Conservation (phyloP, 768 basidiomycete species). For the Exsudoporus frostii region DNA sequence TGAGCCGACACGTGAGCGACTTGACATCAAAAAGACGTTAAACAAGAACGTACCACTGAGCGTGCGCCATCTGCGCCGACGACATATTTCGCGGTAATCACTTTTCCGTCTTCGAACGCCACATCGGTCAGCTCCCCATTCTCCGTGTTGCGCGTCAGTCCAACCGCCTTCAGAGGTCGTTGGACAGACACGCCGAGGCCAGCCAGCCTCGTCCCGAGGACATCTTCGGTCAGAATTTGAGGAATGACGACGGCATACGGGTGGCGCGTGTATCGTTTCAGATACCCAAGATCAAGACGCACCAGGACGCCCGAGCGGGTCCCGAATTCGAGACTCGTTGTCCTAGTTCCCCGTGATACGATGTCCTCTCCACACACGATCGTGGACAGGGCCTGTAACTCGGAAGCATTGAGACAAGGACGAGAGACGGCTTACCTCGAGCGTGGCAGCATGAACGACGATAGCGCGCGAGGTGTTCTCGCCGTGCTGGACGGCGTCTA, state of each 20-base stretch:
- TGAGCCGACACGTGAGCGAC: slow-evolving; percentile 13
- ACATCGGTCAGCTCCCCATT: slow-evolving; percentile 37
- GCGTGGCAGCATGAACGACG: slow-evolving; percentile 49
- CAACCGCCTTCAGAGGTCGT: slow-evolving; percentile 39
- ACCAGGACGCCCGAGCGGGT: slow-evolving; percentile 31
- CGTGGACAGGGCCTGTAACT: slow-evolving; percentile 38
- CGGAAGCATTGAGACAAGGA: neutral
- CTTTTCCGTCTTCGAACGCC: slow-evolving; percentile 44
- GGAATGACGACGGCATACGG: slow-evolving; percentile 44
- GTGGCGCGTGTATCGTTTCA: slow-evolving; percentile 43
- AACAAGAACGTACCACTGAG: slow-evolving; percentile 36
- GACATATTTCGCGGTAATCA: slow-evolving; percentile 44
- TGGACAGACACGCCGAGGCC: slow-evolving; percentile 33
- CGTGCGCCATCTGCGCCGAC: slow-evolving; percentile 52
- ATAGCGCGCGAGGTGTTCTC: slow-evolving; percentile 45
- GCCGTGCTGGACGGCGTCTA: slow-evolving; percentile 39
- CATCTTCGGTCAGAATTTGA: slow-evolving; percentile 44
- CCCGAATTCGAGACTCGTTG: slow-evolving; percentile 23
- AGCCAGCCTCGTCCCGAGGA: slow-evolving; percentile 35
- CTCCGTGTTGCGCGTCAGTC: slow-evolving; percentile 31
- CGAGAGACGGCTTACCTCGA: slow-evolving; percentile 38
- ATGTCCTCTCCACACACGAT: slow-evolving; percentile 42
- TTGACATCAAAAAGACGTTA: neutral
- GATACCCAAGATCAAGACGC: slow-evolving; percentile 30
- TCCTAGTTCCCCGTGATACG: slow-evolving; percentile 36